Evolutionary conservation across 2,329 filamentous ascomycete species (phyloP).

Genomic region (Penicillium psychrosexuale): DNA sequence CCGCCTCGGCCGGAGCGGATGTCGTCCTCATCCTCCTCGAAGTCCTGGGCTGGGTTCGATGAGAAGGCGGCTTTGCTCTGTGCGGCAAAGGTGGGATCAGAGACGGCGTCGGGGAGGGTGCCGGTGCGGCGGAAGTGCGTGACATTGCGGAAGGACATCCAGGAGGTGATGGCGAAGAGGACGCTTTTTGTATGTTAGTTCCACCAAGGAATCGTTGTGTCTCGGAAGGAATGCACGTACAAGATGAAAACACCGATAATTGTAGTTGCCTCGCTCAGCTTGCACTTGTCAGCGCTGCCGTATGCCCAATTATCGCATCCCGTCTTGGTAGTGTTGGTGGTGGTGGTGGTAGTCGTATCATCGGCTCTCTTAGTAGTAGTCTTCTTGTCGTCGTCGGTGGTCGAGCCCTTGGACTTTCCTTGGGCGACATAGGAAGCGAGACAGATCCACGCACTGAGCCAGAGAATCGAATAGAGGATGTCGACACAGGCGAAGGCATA

Average conservation of each 20-base stretch:
- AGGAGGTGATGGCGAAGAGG: slow-evolving; percentile 53
- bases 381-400: slow-evolving; percentile 24
- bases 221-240: slow-evolving; percentile 38
- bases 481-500: slow-evolving; percentile 60
- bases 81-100: slow-evolving; percentile 49
- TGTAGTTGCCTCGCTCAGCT: slow-evolving; percentile 54
- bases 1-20: slow-evolving; percentile 41
- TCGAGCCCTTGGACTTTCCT: slow-evolving; percentile 50
- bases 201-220: not conserved
- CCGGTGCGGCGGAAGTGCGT: slow-evolving; percentile 57
- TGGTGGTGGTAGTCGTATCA: slow-evolving; percentile 9
- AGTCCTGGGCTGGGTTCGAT: slow-evolving; percentile 46
- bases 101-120: slow-evolving; percentile 48
- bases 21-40: slow-evolving; percentile 46
- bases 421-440: slow-evolving; percentile 55
- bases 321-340: slow-evolving; percentile 12
- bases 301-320: slow-evolving; percentile 46
- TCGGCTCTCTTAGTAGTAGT: slow-evolving; percentile 37
- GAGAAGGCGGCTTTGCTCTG: slow-evolving; percentile 49
- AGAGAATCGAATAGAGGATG: slow-evolving; percentile 53
- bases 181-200: slow-evolving; percentile 39
- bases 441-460: slow-evolving; percentile 58
- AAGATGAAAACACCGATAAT: slow-evolving; percentile 58
- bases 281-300: slow-evolving; percentile 55
- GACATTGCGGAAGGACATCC: slow-evolving; percentile 54